phyloP scores from a whole-genome alignment of 257 asterid species.

The Solanum appendiculatum region DNA sequence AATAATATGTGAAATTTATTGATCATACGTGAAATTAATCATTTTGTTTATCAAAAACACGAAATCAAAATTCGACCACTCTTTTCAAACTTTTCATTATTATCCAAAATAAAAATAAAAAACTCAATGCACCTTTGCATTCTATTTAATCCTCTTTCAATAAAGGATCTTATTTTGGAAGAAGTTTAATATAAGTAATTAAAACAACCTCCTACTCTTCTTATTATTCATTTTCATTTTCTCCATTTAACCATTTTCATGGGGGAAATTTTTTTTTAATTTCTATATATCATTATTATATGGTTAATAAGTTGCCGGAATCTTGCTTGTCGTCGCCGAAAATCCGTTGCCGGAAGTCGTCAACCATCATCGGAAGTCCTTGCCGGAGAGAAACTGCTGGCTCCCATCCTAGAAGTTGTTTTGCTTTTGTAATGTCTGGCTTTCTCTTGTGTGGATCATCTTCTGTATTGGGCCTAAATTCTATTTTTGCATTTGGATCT shows the following conservation, averaged over 20 bases:
- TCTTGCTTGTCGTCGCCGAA: slow-evolving; percentile 15
- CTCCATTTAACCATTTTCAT: not conserved
- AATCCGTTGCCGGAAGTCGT: slow-evolving; percentile 66
- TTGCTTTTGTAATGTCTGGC: slow-evolving; percentile 84
- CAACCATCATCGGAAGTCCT: slow-evolving; percentile 83
- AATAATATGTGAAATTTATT: not conserved
- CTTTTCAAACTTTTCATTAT: not conserved
- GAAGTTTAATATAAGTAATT: not conserved
- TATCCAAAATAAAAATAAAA: not conserved
- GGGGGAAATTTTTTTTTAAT: not conserved
- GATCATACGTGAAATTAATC: not conserved
- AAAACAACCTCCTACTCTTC: not conserved
- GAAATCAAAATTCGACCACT: not conserved
- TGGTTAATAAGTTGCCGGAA: not conserved
- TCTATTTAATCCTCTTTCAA: not conserved
- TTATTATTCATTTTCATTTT: not conserved
- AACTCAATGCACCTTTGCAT: not conserved
- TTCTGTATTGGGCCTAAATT: slow-evolving; percentile 63
- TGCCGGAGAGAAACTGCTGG: slow-evolving; percentile 58
- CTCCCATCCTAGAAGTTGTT: slow-evolving; percentile 65
- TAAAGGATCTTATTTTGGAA: not conserved
- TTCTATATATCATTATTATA: not conserved
- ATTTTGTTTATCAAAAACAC: not conserved
- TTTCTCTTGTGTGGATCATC: slow-evolving; percentile 92
- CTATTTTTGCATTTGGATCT: slow-evolving; percentile 71